These are phyloP conservation scores for Pseudodiploospora longispora DNA, from an alignment of 2,329 filamentous ascomycete species.

Conservation along the genomic window DNA sequence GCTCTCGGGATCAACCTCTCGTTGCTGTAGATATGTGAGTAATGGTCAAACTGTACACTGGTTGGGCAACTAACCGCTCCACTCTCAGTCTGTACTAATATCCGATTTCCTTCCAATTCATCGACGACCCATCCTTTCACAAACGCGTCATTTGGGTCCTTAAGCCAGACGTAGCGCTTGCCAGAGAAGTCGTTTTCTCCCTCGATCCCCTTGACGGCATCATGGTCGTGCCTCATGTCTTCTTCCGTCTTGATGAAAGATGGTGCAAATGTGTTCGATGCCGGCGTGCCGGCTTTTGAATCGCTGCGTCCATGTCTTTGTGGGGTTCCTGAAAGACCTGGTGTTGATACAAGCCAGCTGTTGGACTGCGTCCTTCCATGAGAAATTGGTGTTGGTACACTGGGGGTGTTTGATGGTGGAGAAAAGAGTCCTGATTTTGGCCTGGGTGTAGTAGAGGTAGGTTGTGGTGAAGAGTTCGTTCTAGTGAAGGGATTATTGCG, in stretches of 20 bases:
- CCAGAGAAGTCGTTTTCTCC: slow-evolving; percentile 98
- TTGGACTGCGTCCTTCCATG: slow-evolving; percentile 66
- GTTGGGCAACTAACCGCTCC: slow-evolving; percentile 56
- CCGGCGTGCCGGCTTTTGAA: slow-evolving; percentile 56
- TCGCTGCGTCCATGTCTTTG: slow-evolving; percentile 40
- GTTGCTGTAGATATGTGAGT: slow-evolving; percentile 51
- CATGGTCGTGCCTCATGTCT: slow-evolving; percentile 53
- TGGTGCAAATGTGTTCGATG: slow-evolving; percentile 82
- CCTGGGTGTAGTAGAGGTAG: slow-evolving; percentile 42
- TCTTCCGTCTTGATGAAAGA: slow-evolving; percentile 93
- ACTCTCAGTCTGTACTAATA: slow-evolving; percentile 90
- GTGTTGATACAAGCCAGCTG: slow-evolving; percentile 38
- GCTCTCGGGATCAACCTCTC: slow-evolving; percentile 74
- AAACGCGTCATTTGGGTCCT: slow-evolving; percentile 79
- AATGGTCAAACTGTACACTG: background rate
- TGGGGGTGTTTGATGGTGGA: slow-evolving; percentile 37
- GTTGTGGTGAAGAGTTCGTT: slow-evolving; percentile 58
- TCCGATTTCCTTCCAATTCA: slow-evolving; percentile 58
- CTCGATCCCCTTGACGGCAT: slow-evolving; percentile 66
- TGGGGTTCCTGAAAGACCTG: slow-evolving; percentile 28
- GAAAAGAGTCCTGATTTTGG: slow-evolving; percentile 71
- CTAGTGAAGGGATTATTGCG: slow-evolving; percentile 75
- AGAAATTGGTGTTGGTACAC: slow-evolving; percentile 30
- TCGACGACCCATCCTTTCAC: slow-evolving; percentile 88
- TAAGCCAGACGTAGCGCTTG: slow-evolving; percentile 96